Evolutionary conservation across 495 filamentous ascomycete species (phyloP), one percentile per base, ranked within the genome.

Genomic region (Eremomyces bilateralis): DNA sequence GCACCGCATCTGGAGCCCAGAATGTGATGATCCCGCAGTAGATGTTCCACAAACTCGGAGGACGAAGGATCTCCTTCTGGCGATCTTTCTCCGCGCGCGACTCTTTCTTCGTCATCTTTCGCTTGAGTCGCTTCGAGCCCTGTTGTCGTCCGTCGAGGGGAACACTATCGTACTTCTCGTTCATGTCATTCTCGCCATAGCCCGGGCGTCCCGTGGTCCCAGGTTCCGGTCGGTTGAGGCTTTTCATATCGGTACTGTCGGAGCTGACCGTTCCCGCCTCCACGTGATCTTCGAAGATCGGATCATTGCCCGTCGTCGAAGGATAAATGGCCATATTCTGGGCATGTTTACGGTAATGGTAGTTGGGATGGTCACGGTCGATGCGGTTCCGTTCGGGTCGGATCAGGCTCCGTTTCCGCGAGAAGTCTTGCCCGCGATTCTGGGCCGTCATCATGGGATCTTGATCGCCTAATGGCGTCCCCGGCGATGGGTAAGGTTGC

Each of bases 11-110:
- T 0, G 90, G 90, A 37, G 75, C 77, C 81, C 90, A 93, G 45
- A 93, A 95, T 1, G 88, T 99, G 38, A 99, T 53, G 31, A 93
- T 61, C 6, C 73, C 72, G 50, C 90, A 99, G 61, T 99, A 99
- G 1, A 85, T 73, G 40, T 77, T 85, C 90, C 90, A 99, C 15
- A 93, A 45, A 43, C 77, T 91, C 1, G 82, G 83, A 11, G 83
- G 80, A 16, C 69, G 64, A n/a, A 74, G 59, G 22, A 67, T 61
- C 24, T 75, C 65, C 47, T 80, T 68, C 43, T 67, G 62, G 28
- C 68, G 61, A 33, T 59, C 52, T 46, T 68, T 75, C 33, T 78
- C 67, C 27, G 73, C 63, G 33, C 73, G 59, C 10, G 68, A 51
- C 32, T 53, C 42, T 11, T 52, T 52, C 44, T 57, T 63, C 2